Base-by-base conservation (phyloP, 2,329 filamentous ascomycete species). In the Pseudocercospora musae region DNA sequence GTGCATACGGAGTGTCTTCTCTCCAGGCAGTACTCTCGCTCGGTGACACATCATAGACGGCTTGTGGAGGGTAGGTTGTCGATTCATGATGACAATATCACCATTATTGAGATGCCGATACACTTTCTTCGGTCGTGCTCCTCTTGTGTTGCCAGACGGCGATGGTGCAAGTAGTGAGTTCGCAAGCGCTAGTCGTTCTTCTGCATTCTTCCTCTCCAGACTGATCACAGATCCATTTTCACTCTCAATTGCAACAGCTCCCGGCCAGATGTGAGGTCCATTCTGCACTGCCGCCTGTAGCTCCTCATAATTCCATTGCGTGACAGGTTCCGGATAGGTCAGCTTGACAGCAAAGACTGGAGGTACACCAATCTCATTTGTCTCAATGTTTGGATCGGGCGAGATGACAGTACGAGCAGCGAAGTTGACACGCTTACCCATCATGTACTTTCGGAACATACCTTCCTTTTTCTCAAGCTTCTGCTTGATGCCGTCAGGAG, bases 381-480 rank as follows among this genome's bases (percentile, higher is more conserved):
- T 98, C 77, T 99, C 95, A 72, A 99, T 96, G 73, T 98, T 99
- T 2, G 95, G 95, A 74, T 99, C 95, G 0, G 95, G 95, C 9
- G 94, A 98, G 70, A 99, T 99, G 75, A 99, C 95, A 84, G 91
- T 96, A 76, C 95, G 89, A 40, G 95, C 95, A 55, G 95, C 95
- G 75, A 95, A 98, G 77, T 99, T 98, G 79, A 99, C 95, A 81
- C 95, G 92, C 82, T 99, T 99, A 64, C 95, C 95, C 95, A 99
- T 99, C 95, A 99, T 98, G 78, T 99, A 97, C 82, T 96, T 98
- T 71, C 95, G 85, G 82, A 99, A 99, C 29, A 99, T 83, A 68
- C 95, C 95, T 74, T 99, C 96, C 79, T 99, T 99, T 83, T 99
- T 99, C 79, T 99, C 95, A 27, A 99, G 84, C 74, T 93, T 90